Base-by-base conservation (phyloP, 768 basidiomycete species). In the Termitomyces titanicus region DNA sequence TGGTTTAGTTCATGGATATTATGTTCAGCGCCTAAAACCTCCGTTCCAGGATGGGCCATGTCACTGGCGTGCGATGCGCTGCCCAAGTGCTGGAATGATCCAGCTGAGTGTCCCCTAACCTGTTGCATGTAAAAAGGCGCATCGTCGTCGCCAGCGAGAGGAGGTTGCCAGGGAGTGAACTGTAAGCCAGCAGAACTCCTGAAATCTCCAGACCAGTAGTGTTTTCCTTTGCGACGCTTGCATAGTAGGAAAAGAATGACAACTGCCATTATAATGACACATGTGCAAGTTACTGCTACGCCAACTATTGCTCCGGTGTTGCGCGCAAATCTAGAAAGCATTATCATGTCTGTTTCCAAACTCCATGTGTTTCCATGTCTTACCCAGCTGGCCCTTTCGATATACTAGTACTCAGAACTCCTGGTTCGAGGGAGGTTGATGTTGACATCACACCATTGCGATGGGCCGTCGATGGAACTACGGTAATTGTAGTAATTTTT, bases 271-370 rank as follows among this genome's bases (percentile, higher is more conserved):
- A 75, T 58, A 18, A 75, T 59, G 29, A 57, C 57, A 42, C 65
- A 39, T 3, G 68, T 61, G 22, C 61, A 65, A 1, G 71, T 64
- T 3, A 78, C 40, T 5, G 72, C 66, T 29, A 76, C 69, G 2
- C 71, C 75, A 17, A 75, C 67, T 37, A 76, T 72, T 10, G 70
- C 76, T 11, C 68, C 71, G 3, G 72, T 75, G 48, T 74, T 71
- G 18, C 63, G 66, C 1, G 70, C 64, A 51, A 76, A 73, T 25
- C 74, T 75, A 37, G n/a, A 34, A 20, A 49, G 15, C 7, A 45
- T 4, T 12, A n/a, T 39, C 17, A 20, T 31, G 17, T 52, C 46
- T 20, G 42, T 37, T 20, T 37, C 49, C 10, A n/a, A 46, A 29
- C 20, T 18, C 17, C 33, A 9, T 9, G 9, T 12, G 3, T 15